Percentiles rank a stretch among this genome's conserved stretches.
These are phyloP conservation scores for Talaromyces sp. DNA, from an alignment of 2,329 filamentous ascomycete genomes.

Conservation along the genomic window DNA sequence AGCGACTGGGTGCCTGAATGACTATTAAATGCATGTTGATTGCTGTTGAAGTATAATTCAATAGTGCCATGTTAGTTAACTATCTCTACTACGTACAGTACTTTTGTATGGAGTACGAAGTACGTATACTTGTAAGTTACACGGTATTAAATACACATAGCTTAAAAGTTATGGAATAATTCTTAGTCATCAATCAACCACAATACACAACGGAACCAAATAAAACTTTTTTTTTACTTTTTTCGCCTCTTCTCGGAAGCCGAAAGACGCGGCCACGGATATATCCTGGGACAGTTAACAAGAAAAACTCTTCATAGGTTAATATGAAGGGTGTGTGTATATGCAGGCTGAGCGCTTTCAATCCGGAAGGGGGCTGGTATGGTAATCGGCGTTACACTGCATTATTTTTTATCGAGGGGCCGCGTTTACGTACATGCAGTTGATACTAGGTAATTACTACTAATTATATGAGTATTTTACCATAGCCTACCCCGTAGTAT, in stretches of 20 bases:
- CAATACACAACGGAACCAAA: neutral
- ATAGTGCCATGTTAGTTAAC: neutral
- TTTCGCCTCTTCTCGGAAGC: neutral
- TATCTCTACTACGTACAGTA: too few species aligned
- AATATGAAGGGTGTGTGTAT: too few species aligned
- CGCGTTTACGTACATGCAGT: neutral
- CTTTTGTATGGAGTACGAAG: too few species aligned
- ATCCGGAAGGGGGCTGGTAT: neutral
- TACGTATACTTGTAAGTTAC: neutral
- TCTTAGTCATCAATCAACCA: neutral
- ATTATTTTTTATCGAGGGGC: neutral
- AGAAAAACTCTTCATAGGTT: too few species aligned
- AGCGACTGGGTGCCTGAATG: neutral
- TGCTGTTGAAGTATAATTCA: neutral
- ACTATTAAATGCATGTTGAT: neutral
- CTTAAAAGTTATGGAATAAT: neutral
- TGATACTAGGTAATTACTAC: neutral
- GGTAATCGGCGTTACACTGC: slow-evolving; percentile 9
- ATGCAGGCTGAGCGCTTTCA: neutral
- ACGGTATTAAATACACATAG: neutral
- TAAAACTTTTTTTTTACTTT: neutral
- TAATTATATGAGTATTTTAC: neutral
- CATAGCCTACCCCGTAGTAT: too few species aligned
- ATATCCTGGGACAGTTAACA: too few species aligned
- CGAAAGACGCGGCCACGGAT: neutral